A percentile compares a stretch with the other conserved stretches of the same genome.
phyloP scores from a whole-genome alignment of 345 rosid species.

The Arabis hirsuta region DNA sequence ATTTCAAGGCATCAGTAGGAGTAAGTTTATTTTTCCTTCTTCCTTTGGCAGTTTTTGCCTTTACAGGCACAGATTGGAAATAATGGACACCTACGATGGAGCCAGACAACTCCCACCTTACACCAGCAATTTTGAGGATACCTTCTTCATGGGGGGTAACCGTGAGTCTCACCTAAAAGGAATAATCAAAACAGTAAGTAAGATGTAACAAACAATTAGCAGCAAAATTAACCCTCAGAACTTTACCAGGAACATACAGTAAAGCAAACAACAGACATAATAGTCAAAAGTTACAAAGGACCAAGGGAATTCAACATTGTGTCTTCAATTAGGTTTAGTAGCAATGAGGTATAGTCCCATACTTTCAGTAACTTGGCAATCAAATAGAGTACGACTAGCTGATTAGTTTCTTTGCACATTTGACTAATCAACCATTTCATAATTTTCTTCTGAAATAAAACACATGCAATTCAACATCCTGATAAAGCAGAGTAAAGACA shows the following conservation, averaged over 20 bases:
- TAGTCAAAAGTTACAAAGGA: slow-evolving; percentile 20
- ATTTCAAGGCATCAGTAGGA: slow-evolving; percentile 60
- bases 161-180: slow-evolving; percentile 74
- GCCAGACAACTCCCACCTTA: slow-evolving; percentile 89
- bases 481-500: slow-evolving; percentile 20
- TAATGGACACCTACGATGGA: slow-evolving; percentile 72
- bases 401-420: slow-evolving; percentile 22
- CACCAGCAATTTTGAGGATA: slow-evolving; percentile 78
- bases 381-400: slow-evolving; percentile 22
- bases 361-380: slow-evolving; percentile 16
- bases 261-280: slow-evolving; percentile 10
- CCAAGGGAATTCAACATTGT: slow-evolving; percentile 16
- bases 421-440: slow-evolving; percentile 1
- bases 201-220: slow-evolving; percentile 26
- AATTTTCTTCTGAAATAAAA: slow-evolving; percentile 4
- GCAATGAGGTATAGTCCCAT: slow-evolving; percentile 7
- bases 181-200: slow-evolving; percentile 14
- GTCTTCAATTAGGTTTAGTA: slow-evolving; percentile 24
- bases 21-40: slow-evolving; percentile 59
- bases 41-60: slow-evolving; percentile 58
- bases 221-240: slow-evolving; percentile 19
- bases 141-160: slow-evolving; percentile 92
- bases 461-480: slow-evolving; percentile 21
- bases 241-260: slow-evolving; percentile 6
- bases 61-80: slow-evolving; percentile 56